These are phyloP conservation scores for Termitomyces sp. DNA, from an alignment of 768 basidiomycete genomes.

Conservation along the genomic window DNA sequence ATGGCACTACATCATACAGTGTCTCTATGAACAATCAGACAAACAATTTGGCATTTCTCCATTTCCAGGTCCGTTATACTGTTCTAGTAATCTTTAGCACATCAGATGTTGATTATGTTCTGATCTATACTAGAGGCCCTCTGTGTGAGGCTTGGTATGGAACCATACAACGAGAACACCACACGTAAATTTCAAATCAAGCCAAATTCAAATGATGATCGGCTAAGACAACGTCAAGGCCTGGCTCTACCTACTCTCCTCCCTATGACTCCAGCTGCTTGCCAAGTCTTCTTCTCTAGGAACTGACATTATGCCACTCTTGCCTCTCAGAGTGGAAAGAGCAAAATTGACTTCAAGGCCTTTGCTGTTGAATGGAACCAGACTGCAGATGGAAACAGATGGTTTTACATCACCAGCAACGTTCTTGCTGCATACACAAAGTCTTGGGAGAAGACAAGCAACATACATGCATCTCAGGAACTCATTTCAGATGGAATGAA, in stretches of 20 bases:
- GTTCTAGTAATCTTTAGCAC: slow-evolving; percentile 1
- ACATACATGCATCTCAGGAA: slow-evolving; percentile 20
- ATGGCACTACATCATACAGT: slow-evolving; percentile 16
- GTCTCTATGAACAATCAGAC: slow-evolving; percentile 16
- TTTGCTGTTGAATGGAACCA: not conserved
- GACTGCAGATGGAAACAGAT: not conserved
- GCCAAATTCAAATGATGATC: slow-evolving; percentile 14
- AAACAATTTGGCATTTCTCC: slow-evolving; percentile 20
- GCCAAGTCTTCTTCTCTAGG: not conserved
- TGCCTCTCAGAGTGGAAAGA: not conserved
- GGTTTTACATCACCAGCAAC: slow-evolving; percentile 21
- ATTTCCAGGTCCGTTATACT: slow-evolving; percentile 16
- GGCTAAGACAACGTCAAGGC: slow-evolving; percentile 18
- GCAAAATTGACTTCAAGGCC: slow-evolving; percentile 13
- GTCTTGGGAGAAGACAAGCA: slow-evolving; percentile 20
- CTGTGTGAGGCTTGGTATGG: not conserved
- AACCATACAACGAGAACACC: not conserved
- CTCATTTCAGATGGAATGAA: slow-evolving; percentile 11
- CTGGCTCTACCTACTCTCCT: slow-evolving; percentile 19
- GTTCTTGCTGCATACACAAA: slow-evolving; percentile 19
- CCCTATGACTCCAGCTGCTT: slow-evolving; percentile 17
- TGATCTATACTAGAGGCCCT: not conserved
- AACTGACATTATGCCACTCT: not conserved
- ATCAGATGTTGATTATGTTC: slow-evolving; percentile 10
- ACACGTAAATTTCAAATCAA: not conserved